Conservation (phyloP, 83 land plant genomes). For the Diphasiastrum complanatum region DNA sequence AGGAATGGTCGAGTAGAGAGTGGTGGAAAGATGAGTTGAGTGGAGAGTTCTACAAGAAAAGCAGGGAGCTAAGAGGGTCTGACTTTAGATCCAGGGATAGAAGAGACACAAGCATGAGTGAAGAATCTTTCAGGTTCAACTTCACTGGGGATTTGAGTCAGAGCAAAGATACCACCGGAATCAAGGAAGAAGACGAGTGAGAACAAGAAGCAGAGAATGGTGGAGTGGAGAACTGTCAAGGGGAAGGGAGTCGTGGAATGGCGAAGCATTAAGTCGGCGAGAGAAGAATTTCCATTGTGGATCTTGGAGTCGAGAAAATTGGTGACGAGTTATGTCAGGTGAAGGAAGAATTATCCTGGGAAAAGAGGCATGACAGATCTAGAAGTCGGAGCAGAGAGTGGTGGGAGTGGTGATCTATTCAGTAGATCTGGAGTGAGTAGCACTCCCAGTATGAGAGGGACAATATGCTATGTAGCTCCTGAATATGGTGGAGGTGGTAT, state of each 20-base stretch:
- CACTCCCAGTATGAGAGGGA: conserved; percentile 96
- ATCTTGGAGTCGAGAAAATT: conserved; percentile 46
- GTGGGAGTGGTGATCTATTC: conserved; percentile 46
- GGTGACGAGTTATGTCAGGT: conserved; percentile 15
- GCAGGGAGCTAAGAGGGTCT: conserved; percentile 21
- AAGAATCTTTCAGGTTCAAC: neutral
- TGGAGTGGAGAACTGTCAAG: conserved; percentile 15
- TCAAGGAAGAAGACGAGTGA: neutral
- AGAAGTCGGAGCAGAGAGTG: conserved; percentile 23
- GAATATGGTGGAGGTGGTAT: conserved; percentile 68
- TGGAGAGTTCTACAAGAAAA: conserved; percentile 37
- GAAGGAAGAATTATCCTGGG: neutral
- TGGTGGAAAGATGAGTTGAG: conserved; percentile 49
- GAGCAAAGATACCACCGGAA: neutral
- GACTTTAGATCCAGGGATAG: conserved; percentile 34
- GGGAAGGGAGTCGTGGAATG: conserved; percentile 6
- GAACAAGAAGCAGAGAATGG: conserved; percentile 8
- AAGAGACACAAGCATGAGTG: neutral
- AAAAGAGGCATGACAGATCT: conserved; percentile 1
- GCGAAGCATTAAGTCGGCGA: conserved; percentile 1
- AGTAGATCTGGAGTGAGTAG: conserved; percentile 66
- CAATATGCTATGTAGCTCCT: conserved; percentile 93
- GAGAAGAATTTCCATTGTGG: no score
- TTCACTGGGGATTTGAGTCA: conserved; percentile 3
- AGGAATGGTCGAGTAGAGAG: conserved; percentile 32